Conservation (phyloP, 176 grass and related monocot species). For the Carex scoparia region DNA sequence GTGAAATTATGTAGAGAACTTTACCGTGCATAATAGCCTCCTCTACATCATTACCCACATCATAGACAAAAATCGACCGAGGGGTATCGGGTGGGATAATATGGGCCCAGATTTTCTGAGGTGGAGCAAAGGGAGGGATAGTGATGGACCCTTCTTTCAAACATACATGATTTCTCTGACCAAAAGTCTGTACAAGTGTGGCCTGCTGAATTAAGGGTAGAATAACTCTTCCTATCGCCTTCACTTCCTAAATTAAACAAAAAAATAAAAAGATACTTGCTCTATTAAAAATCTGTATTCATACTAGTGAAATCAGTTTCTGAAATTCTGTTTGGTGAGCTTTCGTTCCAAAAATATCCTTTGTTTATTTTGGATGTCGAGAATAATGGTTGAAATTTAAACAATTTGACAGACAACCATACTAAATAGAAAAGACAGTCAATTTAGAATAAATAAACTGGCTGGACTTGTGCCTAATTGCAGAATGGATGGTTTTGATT, state of each 20-base stretch:
- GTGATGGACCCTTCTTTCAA: conserved; percentile 86
- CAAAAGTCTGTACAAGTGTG: conserved; percentile 91
- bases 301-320: background rate
- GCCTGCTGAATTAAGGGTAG: conserved; percentile 77
- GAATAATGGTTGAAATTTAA: no score
- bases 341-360: background rate
- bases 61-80: conserved; percentile 81
- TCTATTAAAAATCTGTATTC: background rate
- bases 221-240: conserved; percentile 71
- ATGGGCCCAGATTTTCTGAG: conserved; percentile 77
- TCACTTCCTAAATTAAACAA: conserved; percentile 63
- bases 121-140: conserved; percentile 82
- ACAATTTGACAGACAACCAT: no score
- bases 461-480: background rate
- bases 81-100: conserved; percentile 69
- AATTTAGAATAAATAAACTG: no score
- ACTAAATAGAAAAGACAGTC: no score
- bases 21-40: conserved; percentile 91
- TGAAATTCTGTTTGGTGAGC: background rate
- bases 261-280: background rate
- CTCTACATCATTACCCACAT: conserved; percentile 79
- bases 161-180: conserved; percentile 93
- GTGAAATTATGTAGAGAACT: background rate
- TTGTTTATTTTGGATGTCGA: background rate
- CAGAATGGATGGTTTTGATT: background rate